Percentiles rank a stretch among this genome's conserved stretches.
These are phyloP conservation scores for Sarocladiaceae sp. DNA, from an alignment of 2,329 filamentous ascomycete species.

Conservation along the genomic window DNA sequence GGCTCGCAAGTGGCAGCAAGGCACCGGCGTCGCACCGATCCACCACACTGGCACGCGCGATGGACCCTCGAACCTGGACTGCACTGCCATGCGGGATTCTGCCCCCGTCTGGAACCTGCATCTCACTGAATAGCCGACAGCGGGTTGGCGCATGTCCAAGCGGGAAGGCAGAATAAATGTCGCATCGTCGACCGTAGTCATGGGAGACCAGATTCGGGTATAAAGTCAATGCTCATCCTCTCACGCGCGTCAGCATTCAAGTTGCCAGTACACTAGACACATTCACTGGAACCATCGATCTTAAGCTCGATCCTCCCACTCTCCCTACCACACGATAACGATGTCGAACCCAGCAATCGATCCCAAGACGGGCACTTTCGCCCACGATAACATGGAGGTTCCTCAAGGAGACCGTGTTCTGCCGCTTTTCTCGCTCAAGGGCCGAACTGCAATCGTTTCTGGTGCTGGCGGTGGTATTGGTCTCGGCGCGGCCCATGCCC, in stretches of 20 bases:
- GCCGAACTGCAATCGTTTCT: constrained; percentile 65
- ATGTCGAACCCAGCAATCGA: constrained; percentile 16
- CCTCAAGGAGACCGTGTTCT: constrained; percentile 49
- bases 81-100: background rate
- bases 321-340: background rate
- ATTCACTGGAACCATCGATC: background rate
- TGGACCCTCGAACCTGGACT: constrained; percentile 7
- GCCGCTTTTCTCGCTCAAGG: constrained; percentile 65
- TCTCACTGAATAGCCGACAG: constrained; percentile 6
- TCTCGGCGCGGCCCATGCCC: constrained; percentile 56
- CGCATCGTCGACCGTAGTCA: constrained; percentile 6
- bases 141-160: constrained; percentile 9
- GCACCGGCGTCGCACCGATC: constrained; percentile 5
- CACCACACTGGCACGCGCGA: constrained; percentile 5
- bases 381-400: constrained; percentile 50
- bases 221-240: background rate
- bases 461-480: constrained; percentile 67
- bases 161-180: constrained; percentile 8
- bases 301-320: too few species aligned
- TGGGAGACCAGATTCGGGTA: background rate
- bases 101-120: constrained; percentile 1
- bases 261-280: background rate
- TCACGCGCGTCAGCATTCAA: background rate
- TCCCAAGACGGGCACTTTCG: constrained; percentile 46
- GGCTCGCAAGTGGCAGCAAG: constrained; percentile 6